These are phyloP conservation scores for Thermothielavioides terrestris DNA, from an alignment of 495 filamentous ascomycete species.

Conservation along the genomic window DNA sequence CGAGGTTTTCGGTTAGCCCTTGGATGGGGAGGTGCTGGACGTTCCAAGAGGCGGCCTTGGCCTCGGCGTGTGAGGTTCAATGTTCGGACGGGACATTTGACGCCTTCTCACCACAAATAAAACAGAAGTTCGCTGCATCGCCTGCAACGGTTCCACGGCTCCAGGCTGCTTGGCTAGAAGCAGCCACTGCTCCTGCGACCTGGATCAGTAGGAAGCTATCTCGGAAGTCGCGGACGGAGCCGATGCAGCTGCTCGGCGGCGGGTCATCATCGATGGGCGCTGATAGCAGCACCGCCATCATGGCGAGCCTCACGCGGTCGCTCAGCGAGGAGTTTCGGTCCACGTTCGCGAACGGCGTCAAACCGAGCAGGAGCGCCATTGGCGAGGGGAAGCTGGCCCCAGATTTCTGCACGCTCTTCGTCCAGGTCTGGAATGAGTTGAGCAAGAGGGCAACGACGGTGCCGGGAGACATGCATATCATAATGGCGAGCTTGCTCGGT, in stretches of 20 bases:
- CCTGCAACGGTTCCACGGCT: not conserved
- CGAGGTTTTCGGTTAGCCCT: slow-evolving; percentile 14
- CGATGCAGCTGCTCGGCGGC: not conserved
- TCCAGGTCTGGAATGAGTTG: slow-evolving; percentile 19
- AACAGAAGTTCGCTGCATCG: not conserved
- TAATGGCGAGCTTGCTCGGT: slow-evolving; percentile 14
- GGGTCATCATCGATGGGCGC: not conserved
- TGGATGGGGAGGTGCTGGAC: slow-evolving; percentile 18
- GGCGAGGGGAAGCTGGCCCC: slow-evolving; percentile 1
- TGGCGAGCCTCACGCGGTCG: slow-evolving; percentile 5
- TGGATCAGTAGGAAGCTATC: not conserved
- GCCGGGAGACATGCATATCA: slow-evolving; percentile 16
- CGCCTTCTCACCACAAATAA: slow-evolving; percentile 4
- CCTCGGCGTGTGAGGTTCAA: slow-evolving; percentile 14
- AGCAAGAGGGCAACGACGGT: slow-evolving; percentile 14
- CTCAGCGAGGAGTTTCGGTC: slow-evolving; percentile 12
- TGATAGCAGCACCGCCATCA: slow-evolving; percentile 4
- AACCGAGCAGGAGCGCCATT: not conserved
- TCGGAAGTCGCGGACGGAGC: not conserved
- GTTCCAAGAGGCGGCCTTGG: slow-evolving; percentile 15
- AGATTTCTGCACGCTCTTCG: slow-evolving; percentile 18
- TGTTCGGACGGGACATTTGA: slow-evolving; percentile 19
- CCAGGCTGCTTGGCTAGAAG: not conserved
- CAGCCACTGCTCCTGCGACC: not conserved
- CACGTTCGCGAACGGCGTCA: slow-evolving; percentile 12